Evolutionary conservation across 2,329 filamentous ascomycete genomes (phyloP).

Genomic region (Alternaria sp.): DNA sequence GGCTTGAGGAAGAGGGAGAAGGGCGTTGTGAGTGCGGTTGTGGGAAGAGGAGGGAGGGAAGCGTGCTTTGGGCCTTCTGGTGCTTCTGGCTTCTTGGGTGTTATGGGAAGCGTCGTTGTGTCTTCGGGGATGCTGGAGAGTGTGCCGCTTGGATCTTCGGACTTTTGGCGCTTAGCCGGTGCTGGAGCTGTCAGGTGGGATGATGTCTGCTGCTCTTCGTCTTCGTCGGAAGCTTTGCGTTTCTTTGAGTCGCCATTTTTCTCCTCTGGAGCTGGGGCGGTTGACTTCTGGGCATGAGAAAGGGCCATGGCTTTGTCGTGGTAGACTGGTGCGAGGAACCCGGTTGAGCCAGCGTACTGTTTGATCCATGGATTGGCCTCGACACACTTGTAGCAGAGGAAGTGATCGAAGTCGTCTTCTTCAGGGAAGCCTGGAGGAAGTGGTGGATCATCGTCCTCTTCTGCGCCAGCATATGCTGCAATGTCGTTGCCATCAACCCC

Average conservation of each 20-base stretch:
- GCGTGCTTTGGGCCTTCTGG: slow-evolving; percentile 64
- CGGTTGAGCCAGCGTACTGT: slow-evolving; percentile 77
- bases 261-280: slow-evolving; percentile 16
- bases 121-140: slow-evolving; percentile 47
- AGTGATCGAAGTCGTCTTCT: slow-evolving; percentile 87
- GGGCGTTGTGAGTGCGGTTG: slow-evolving; percentile 57
- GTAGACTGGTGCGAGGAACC: slow-evolving; percentile 79
- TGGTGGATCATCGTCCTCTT: slow-evolving; percentile 63
- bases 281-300: slow-evolving; percentile 10
- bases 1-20: slow-evolving; percentile 85
- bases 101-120: slow-evolving; percentile 29
- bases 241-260: slow-evolving; percentile 47
- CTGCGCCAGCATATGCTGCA: slow-evolving; percentile 61
- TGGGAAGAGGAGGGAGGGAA: slow-evolving; percentile 63
- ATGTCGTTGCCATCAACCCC: slow-evolving; percentile 45
- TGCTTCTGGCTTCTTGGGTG: slow-evolving; percentile 33
- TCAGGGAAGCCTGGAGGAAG: slow-evolving; percentile 84
- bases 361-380: slow-evolving; percentile 91
- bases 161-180: slow-evolving; percentile 45
- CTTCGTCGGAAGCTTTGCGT: slow-evolving; percentile 55
- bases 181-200: slow-evolving; percentile 23
- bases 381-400: slow-evolving; percentile 94
- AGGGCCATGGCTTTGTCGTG: slow-evolving; percentile 40
- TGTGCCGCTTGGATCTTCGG: slow-evolving; percentile 36
- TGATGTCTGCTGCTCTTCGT: slow-evolving; percentile 32